Base-by-base conservation (phyloP, 257 asterid species). In the Linaria vulgaris region DNA sequence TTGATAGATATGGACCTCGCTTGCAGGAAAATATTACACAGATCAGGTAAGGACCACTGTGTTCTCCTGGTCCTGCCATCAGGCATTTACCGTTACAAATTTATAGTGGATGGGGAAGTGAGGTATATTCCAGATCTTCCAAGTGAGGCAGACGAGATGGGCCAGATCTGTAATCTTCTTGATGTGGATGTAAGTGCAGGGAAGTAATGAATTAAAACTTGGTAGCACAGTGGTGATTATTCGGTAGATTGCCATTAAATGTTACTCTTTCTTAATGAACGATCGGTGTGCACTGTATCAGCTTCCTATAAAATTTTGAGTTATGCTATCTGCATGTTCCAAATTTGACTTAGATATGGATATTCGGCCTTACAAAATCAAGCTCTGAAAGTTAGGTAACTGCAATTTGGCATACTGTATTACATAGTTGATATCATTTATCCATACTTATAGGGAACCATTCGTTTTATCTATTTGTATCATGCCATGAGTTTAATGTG, bases 31-130 rank as follows among this genome's bases (percentile, higher is more conserved):
- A 15, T 44, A 54, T 92, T 91, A 56, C 95, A 86, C 75, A 82
- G 85, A 77, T 80, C 96, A 41, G 96, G 95, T 64, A 91, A 85
- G 88, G 98, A 91, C 72, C 90, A 86, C 70, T 75, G 90, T 8
- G 70, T 86, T 69, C 83, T 91, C 46, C 70, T 91, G 86, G 96
- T 91, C 68, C 86, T 91, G 47, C 90, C 95, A 5, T 76, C 88
- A 1, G 96, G 96, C 37, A 63, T 88, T 64, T 85, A 83, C 67
- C 92, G 78, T 74, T 91, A 86, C 80, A 85, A 71, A 67, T 85
- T 91, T 73, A 74, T 83, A 58, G 96, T 91, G 66, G 96, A 91
- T 76, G 98, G 96, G 3, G 79, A 83, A 66, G 72, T 70, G 66
- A 86, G 80, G 74, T 72, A 77, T 75, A 82, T 79, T 58, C 90